Percentiles rank a stretch among this genome's conserved stretches.
phyloP scores from a whole-genome alignment of 2,329 filamentous ascomycete species.

The Westerdykella sp. region DNA sequence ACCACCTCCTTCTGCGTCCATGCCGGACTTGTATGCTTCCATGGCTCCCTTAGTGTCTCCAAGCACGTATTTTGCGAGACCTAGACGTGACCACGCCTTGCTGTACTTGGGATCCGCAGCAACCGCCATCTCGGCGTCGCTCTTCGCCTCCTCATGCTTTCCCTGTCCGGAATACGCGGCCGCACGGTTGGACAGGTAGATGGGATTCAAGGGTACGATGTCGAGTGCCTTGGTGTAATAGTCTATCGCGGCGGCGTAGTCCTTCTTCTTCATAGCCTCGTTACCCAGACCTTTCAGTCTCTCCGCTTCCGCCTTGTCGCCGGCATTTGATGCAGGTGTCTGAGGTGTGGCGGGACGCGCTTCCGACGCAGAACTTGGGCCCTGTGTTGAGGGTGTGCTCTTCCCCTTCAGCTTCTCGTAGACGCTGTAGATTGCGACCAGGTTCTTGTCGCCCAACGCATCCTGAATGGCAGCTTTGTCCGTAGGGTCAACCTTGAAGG shows the following conservation, averaged over 20 bases:
- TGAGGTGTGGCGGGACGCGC: slow-evolving; percentile 38
- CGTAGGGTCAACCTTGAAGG: slow-evolving; percentile 87
- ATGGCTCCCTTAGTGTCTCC: slow-evolving; percentile 87
- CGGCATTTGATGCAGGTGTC: slow-evolving; percentile 37
- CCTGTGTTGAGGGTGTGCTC: slow-evolving; percentile 44
- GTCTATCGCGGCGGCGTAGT: slow-evolving; percentile 76
- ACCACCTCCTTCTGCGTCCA: slow-evolving; percentile 89
- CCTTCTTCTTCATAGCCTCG: slow-evolving; percentile 88
- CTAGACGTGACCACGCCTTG: slow-evolving; percentile 93
- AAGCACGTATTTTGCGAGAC: slow-evolving; percentile 83
- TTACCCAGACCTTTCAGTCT: slow-evolving; percentile 86
- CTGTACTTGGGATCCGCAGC: slow-evolving; percentile 86
- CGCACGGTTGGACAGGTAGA: slow-evolving; percentile 96
- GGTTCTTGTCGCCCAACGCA: slow-evolving; percentile 78
- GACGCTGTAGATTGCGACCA: slow-evolving; percentile 86
- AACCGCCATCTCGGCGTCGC: slow-evolving; percentile 87
- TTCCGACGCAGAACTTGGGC: slow-evolving; percentile 37
- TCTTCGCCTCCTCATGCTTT: slow-evolving; percentile 75
- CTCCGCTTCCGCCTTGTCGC: slow-evolving; percentile 73
- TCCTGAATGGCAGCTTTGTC: slow-evolving; percentile 66
- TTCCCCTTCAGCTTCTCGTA: slow-evolving; percentile 89
- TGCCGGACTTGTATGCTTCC: slow-evolving; percentile 90
- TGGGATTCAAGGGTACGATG: slow-evolving; percentile 77
- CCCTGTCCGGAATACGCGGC: slow-evolving; percentile 81
- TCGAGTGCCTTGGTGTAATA: slow-evolving; percentile 82